Conservation (phyloP, 495 filamentous ascomycete genomes). For the Aspergillus indologenus region DNA sequence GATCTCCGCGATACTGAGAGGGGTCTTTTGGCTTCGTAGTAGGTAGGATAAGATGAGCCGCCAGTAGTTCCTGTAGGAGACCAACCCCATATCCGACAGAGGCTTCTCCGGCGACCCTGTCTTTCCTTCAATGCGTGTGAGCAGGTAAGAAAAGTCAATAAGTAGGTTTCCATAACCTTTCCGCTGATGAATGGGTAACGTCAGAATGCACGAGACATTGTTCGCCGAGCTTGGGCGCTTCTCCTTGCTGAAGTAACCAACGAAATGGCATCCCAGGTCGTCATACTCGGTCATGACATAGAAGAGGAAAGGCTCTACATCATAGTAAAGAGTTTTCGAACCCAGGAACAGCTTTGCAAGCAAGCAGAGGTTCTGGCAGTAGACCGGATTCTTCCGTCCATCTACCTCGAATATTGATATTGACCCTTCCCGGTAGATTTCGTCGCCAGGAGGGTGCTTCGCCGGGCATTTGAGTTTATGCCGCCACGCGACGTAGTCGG, state of each 20-base stretch:
- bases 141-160: constrained; percentile 96
- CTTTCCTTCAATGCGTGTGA: constrained; percentile 89
- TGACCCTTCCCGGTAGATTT: constrained; percentile 93
- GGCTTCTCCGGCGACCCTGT: constrained; percentile 97
- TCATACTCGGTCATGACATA: constrained; percentile 98
- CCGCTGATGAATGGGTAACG: constrained; percentile 90
- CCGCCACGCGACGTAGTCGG: constrained; percentile 94
- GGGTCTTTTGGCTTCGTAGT: constrained; percentile 59
- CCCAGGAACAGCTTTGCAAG: constrained; percentile 94
- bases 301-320: constrained; percentile 97
- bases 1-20: constrained; percentile 73
- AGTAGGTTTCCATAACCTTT: constrained; percentile 96
- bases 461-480: constrained; percentile 97
- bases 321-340: constrained; percentile 97
- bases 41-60: constrained; percentile 82
- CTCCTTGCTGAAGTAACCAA: constrained; percentile 98
- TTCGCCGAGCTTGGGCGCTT: constrained; percentile 93
- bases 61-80: constrained; percentile 98
- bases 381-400: constrained; percentile 92
- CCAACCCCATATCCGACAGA: constrained; percentile 93
- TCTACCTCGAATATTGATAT: constrained; percentile 97
- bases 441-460: constrained; percentile 94
- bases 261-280: constrained; percentile 91
- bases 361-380: constrained; percentile 95
- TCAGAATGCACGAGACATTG: constrained; percentile 96